Evolutionary conservation across 2,329 filamentous ascomycete genomes (phyloP), one percentile per base, ranked within the genome.

Genomic region (Clarireedia monteithiana): DNA sequence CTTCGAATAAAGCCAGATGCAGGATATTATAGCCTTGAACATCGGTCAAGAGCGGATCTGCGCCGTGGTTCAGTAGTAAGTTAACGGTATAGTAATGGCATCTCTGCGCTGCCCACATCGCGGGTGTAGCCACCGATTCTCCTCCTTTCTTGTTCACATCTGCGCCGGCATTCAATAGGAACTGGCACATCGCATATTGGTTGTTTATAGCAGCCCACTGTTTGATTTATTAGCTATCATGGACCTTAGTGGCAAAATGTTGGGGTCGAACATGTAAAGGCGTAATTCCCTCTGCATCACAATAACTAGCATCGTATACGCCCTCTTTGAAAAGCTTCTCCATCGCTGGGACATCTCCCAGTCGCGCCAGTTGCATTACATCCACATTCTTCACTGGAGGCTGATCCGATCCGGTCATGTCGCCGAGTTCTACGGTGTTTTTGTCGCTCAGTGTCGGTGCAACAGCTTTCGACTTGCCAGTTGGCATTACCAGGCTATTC

Each of bases 181-280:
- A 96, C 72, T 94, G 92, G 81, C 92, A 96, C 77, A 97, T 91
- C 63, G 89, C 89, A 75, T 92, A 95, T 71, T 96, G 94, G 69
- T 97, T 97, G 75, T 99, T 99, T 71, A 99, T 97, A 39, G 95
- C 90, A 48, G 94, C 94, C 94, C 94, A 99, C 90, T 99, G 69
- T 50, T 52, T n/a, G 39, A 17, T 24, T 17, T 2, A 23, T 56
- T 56, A 56, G 54, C 34, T 1, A 24, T 6, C 24, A 39, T 47
- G 23, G 46, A 42, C 30, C 15, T 30, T 12, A 2, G 20, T 20
- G 27, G 23, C 20, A 52, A 38, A 17, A 44, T 14, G 40, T 23
- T 48, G 26, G 39, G 38, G 12, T 75, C 81, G 66, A 79, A 96
- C 92, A 78, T 97, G 94, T 72, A 99, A 74, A 60, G 94, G 91